Base-by-base conservation (phyloP, 2,329 filamentous ascomycete genomes). In the Beauveria sp. region DNA sequence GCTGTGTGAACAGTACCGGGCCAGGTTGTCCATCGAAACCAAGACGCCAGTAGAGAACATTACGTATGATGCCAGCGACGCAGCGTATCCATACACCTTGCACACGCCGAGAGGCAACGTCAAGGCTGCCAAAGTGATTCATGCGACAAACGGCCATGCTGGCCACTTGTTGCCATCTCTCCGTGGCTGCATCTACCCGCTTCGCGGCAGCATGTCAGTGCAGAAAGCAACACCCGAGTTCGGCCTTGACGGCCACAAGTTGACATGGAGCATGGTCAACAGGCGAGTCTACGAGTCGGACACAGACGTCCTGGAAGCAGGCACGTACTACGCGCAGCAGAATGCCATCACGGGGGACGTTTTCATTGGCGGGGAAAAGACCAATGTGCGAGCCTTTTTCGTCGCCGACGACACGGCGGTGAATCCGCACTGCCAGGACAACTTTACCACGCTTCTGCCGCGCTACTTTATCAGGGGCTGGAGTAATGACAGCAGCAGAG, bases 311-410 rank as follows among this genome's bases (percentile, higher is more conserved):
- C 67, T 77, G 8, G 63, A 57, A 5, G 24, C 58, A 20, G 42
- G 56, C n/a, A 55, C 49, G 22, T 60, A 61, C 51, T 55, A 61
- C 12, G 50, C 51, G 18, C 43, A 49, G 30, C 50, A 61, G 14
- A 55, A 56, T 34, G 5, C 50, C 20, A 10, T 49, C 4, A 65
- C 67, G 1, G 70, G 74, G 22, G 75, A 79, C 61, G 70, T 82
- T 64, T 78, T 83, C 74, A 67, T 79, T 6, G 79, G 80, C 2
- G 81, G 81, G 1, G 80, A 78, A 0, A 78, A 79, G 60, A 70
- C 70, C 30, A 55, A 18, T 34, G 24, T 24, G 40, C 49, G 71
- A 24, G 73, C 75, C 53, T 52, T 81, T 0, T 80, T 78, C 0
- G 65, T 76, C 5, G 71, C 73, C 3, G 73, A 76, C 10, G 79